Conservation (phyloP, 371 early-diverging fungal genomes). For the Syncephalastrum monosporum region DNA sequence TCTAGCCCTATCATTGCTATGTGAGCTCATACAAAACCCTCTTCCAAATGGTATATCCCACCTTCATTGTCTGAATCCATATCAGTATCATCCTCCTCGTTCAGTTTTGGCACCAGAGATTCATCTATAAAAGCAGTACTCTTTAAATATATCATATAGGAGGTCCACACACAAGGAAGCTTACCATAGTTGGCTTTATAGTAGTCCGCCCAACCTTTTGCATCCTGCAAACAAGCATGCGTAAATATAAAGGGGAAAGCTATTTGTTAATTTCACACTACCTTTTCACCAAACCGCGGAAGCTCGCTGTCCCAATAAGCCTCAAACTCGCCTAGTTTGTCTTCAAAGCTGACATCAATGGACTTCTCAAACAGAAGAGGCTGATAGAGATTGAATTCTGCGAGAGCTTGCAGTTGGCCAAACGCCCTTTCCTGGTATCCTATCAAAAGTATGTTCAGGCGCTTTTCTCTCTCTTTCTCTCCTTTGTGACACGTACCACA, state of each 20-base stretch:
- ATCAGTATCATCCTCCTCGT: too few species aligned
- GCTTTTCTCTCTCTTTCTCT: neutral
- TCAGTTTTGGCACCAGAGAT: too few species aligned
- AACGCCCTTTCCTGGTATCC: constrained; percentile 76
- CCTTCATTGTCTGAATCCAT: too few species aligned
- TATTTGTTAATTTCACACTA: constrained; percentile 3
- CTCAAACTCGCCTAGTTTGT: constrained; percentile 59
- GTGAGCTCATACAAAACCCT: too few species aligned
- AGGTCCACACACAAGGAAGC: neutral
- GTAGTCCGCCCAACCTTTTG: constrained; percentile 56
- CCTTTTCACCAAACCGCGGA: constrained; percentile 76
- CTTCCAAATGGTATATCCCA: too few species aligned
- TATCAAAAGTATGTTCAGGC: constrained; percentile 14
- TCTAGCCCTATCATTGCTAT: too few species aligned
- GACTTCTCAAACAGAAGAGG: constrained; percentile 40
- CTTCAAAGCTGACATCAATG: constrained; percentile 26
- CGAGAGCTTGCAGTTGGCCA: constrained; percentile 64
- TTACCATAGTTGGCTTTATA: constrained; percentile 23
- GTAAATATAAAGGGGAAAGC: neutral
- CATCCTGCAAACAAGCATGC: constrained; percentile 26
- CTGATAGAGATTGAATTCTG: constrained; percentile 71
- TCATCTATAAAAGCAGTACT: too few species aligned
- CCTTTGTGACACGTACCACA: constrained; percentile 45
- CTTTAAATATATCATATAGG: neutral
- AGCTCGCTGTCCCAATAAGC: constrained; percentile 80